Conservation (phyloP, 768 basidiomycete species). For the Boletus tomentosulus region DNA sequence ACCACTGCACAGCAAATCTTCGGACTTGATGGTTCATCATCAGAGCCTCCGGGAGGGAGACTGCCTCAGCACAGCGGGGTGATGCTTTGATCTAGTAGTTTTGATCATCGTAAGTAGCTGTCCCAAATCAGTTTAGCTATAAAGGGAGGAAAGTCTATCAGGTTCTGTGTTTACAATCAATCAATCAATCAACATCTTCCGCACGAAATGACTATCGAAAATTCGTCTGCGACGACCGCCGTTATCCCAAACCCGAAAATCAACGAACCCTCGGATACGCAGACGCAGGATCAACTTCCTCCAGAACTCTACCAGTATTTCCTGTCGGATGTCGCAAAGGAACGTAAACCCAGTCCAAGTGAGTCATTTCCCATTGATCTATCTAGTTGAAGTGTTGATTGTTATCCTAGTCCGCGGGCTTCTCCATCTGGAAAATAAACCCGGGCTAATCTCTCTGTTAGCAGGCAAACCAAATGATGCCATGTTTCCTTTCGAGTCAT, state of each 20-base stretch:
- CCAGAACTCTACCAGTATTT: constrained; percentile 53
- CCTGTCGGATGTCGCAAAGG: constrained; percentile 59
- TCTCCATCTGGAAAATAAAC: constrained; percentile 72
- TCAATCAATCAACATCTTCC: background rate
- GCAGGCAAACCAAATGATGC: constrained; percentile 89
- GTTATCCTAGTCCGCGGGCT: constrained; percentile 54
- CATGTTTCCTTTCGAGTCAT: constrained; percentile 87
- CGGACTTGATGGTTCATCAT: background rate
- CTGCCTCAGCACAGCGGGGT: background rate
- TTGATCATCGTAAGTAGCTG: background rate
- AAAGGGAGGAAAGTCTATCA: background rate
- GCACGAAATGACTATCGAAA: constrained; percentile 8
- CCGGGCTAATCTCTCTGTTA: constrained; percentile 75
- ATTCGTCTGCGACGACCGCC: background rate
- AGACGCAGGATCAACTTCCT: constrained; percentile 35
- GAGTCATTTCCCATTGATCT: constrained; percentile 16
- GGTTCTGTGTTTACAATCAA: background rate
- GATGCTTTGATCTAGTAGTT: background rate
- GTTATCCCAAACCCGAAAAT: background rate
- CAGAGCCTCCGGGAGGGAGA: background rate
- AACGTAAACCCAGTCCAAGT: constrained; percentile 58
- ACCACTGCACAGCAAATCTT: background rate
- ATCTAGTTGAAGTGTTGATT: background rate
- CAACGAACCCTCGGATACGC: background rate
- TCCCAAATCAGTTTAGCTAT: background rate